phyloP scores from a whole-genome alignment of 1,284 basidiomycete species.

The Austroboletus niveus region DNA sequence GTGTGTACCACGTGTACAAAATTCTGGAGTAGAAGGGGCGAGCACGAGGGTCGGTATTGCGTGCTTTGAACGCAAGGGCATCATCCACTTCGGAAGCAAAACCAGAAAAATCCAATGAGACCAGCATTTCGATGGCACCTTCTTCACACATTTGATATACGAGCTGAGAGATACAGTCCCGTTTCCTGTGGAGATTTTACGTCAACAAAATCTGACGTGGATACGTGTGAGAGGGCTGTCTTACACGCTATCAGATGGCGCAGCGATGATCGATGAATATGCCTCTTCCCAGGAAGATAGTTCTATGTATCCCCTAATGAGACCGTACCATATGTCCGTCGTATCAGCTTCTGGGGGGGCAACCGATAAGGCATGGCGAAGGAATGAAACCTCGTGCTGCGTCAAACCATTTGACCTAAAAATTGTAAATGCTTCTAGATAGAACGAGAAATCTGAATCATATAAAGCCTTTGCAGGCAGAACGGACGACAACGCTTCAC shows the following conservation, averaged over 20 bases:
- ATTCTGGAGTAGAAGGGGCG: conserved; percentile 89
- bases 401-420: conserved; percentile 63
- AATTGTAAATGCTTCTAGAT: conserved; percentile 70
- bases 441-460: conserved; percentile 70
- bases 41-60: conserved; percentile 88
- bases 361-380: conserved; percentile 73
- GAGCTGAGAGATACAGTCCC: conserved; percentile 76
- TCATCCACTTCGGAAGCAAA: conserved; percentile 88
- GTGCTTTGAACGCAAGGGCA: conserved; percentile 89
- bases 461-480: conserved; percentile 58
- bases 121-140: conserved; percentile 74
- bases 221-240: conserved; percentile 33
- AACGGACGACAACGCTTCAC: conserved; percentile 58
- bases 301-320: conserved; percentile 77
- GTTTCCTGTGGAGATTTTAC: conserved; percentile 52
- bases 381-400: conserved; percentile 69
- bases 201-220: conserved; percentile 7
- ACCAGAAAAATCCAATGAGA: conserved; percentile 84
- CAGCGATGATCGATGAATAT: conserved; percentile 72
- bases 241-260: conserved; percentile 75
- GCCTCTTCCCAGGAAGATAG: conserved; percentile 81
- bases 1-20: conserved; percentile 92
- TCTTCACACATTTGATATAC: conserved; percentile 94
- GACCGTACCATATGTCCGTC: conserved; percentile 69
- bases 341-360: conserved; percentile 54